A percentile compares a stretch with the other conserved stretches of the same genome.
These are phyloP conservation scores for Pleurotus salmoneostramineus DNA, from an alignment of 768 basidiomycete species.

Conservation along the genomic window DNA sequence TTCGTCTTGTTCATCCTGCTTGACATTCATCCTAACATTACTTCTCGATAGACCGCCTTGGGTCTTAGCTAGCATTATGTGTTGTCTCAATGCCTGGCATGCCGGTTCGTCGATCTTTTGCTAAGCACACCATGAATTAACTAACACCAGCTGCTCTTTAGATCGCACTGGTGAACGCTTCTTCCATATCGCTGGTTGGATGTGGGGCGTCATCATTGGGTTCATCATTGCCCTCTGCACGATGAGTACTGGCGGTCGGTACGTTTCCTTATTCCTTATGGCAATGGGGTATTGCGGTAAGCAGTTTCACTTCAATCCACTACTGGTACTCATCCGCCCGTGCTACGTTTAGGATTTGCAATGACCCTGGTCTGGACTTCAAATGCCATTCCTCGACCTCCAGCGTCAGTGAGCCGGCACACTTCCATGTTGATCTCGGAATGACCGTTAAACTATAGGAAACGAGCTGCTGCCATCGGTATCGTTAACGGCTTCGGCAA, in stretches of 20 bases:
- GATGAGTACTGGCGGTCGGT: slow-evolving; percentile 46
- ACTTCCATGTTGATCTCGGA: background rate
- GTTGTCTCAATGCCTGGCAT: slow-evolving; percentile 51
- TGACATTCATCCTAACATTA: too few species aligned
- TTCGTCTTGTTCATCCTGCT: too few species aligned
- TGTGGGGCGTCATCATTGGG: slow-evolving; percentile 60
- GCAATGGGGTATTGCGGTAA: slow-evolving; percentile 44
- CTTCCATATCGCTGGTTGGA: slow-evolving; percentile 53
- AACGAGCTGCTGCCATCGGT: slow-evolving; percentile 54
- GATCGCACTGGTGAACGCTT: slow-evolving; percentile 62
- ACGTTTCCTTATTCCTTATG: slow-evolving; percentile 64
- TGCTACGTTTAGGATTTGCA: slow-evolving; percentile 27
- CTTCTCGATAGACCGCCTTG: slow-evolving; percentile 72
- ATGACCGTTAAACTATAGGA: slow-evolving; percentile 20
- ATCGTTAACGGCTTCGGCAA: slow-evolving; percentile 59
- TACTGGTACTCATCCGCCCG: too few species aligned
- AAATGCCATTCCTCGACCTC: slow-evolving; percentile 57
- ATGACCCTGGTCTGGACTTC: slow-evolving; percentile 61
- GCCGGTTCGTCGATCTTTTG: slow-evolving; percentile 24
- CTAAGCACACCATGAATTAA: background rate
- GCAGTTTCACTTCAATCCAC: slow-evolving; percentile 2
- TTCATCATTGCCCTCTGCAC: slow-evolving; percentile 60
- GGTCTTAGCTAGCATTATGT: slow-evolving; percentile 49
- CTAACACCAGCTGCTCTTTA: too few species aligned
- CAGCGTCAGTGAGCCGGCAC: slow-evolving; percentile 30